Evolutionary conservation across 176 grass and related monocot species (phyloP), one percentile per base, ranked within the genome.

Genomic region (Raddia guianensis): DNA sequence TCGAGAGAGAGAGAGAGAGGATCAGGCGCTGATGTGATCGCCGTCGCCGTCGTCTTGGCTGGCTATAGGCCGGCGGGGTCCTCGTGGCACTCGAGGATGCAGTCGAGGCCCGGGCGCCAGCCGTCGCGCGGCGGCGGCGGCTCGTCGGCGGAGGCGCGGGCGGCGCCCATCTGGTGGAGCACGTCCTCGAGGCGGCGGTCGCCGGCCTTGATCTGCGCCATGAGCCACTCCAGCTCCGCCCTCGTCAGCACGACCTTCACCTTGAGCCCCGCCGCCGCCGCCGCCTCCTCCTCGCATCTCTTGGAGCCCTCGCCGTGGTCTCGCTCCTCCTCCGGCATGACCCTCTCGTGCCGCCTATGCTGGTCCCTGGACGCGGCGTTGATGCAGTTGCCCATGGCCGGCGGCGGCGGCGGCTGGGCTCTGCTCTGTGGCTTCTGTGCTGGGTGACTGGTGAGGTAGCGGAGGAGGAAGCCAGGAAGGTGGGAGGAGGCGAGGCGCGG

Each of bases 181-280:
- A 91, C 89, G 81, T 94, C 89, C 75, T 91, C 58, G 67, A 94
- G 83, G 54, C 89, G 83, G 51, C 77, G 81, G 15, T 94, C 89
- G 80, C 92, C 92, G 78, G 43, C 79, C 71, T 91, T 94, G 84
- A 94, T 86, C 79, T 89, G 85, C 65, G 86, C 75, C 92, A 91
- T 91, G 72, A 94, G 92, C 83, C 92, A 91, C 78, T 91, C 86
- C 14, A 94, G 89, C 92, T 94, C 92, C 8, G 59, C 75, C 3
- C 92, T 64, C 51, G 86, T 89, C n/a, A 94, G 89, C 21, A 94
- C 83, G 44, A 94, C 35, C 83, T 94, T 94, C 61, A 94, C 83
- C 83, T 94, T 94, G 32, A 79, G 4, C 52, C 79, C 88, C 12
- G 68, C 80, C 70, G 32, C 88, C 19, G 49, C 46, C 20, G 27